A percentile compares a stretch with the other conserved stretches of the same genome.
Conservation (phyloP, 2,329 filamentous ascomycete species). For the Tolypocladium nubicola region DNA sequence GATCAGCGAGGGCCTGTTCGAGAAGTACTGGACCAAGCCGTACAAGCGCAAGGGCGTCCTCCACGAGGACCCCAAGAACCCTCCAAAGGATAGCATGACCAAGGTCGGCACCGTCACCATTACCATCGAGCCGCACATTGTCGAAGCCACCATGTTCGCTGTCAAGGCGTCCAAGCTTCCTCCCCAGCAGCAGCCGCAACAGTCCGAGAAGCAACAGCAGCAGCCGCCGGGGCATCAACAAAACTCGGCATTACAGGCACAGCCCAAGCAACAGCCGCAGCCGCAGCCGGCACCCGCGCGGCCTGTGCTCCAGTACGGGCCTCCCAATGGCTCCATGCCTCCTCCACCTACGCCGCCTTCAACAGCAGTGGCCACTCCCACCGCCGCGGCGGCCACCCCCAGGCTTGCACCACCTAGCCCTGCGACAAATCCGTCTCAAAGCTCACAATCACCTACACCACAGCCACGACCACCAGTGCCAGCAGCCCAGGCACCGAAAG, state of each 20-base stretch:
- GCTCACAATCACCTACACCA: constrained; percentile 1
- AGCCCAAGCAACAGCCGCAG: background rate
- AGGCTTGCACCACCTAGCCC: constrained; percentile 7
- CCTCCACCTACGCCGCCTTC: constrained; percentile 31
- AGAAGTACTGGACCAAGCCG: constrained; percentile 70
- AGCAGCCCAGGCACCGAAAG: background rate
- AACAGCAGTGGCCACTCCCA: constrained; percentile 10
- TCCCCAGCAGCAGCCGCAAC: constrained; percentile 20
- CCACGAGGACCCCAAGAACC: constrained; percentile 55
- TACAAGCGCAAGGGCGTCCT: constrained; percentile 54
- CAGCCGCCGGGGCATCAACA: constrained; percentile 8
- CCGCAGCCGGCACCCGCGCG: constrained; percentile 21
- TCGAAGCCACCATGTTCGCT: constrained; percentile 64
- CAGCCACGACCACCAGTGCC: constrained; percentile 6
- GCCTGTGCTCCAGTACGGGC: constrained; percentile 56
- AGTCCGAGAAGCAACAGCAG: constrained; percentile 2
- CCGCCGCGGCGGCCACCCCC: constrained; percentile 8
- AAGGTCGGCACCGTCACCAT: constrained; percentile 65
- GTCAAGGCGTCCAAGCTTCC: constrained; percentile 53
- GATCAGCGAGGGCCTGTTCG: constrained; percentile 62
- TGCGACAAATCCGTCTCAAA: constrained; percentile 6
- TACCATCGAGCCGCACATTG: constrained; percentile 68
- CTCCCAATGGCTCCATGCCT: constrained; percentile 51
- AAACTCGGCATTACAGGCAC: constrained; percentile 8
- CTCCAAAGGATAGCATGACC: constrained; percentile 59